Base-by-base conservation (phyloP, 176 grass and related monocot genomes). In the Poa annua region DNA sequence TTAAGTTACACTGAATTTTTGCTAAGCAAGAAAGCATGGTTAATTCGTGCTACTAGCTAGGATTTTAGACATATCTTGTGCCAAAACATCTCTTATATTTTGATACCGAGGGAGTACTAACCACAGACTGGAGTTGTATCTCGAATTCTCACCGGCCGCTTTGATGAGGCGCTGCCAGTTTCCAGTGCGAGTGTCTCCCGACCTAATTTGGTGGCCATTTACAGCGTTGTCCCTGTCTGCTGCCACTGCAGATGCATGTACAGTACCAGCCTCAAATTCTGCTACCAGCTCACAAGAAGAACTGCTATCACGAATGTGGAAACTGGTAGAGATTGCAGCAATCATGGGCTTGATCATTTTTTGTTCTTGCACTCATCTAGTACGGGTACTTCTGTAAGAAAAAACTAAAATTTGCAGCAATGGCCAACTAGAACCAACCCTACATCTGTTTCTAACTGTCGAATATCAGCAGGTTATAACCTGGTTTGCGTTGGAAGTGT, bases 141-240 rank as follows among this genome's bases (percentile, higher is more conserved):
- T 41, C 6, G 11, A 44, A 70, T 22, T 71, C 6, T 71, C 21
- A 49, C 25, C 26, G 16, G 57, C 19, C 47, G 25, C 21, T 76
- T 87, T 70, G 63, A 87, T 82, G 72, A 61, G 56, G 53, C 3
- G 14, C 75, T 11, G 51, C 44, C 44, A 19, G 78, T 17, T 47
- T 47, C 63, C 52, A 38, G 66, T 29, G 22, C 25, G 16, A n/a
- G 53, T 73, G 41, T 39, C 7, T 29, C 25, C 61, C 9, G 13
- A 56, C 78, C 29, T 20, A 29, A 50, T 83, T 83, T 71, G 52
- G 41, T 52, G 75, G 54, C 42, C 53, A 72, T 83, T 88, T 35
- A 88, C 74, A 53, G 22, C 74, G 0, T 0, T 72, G 80, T 55
- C 65, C 38, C 26, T 13, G 1, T 33, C 8, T 59, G 45, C 70